phyloP scores from a whole-genome alignment of 2,329 filamentous ascomycete genomes.

The Scytalidium sp. region DNA sequence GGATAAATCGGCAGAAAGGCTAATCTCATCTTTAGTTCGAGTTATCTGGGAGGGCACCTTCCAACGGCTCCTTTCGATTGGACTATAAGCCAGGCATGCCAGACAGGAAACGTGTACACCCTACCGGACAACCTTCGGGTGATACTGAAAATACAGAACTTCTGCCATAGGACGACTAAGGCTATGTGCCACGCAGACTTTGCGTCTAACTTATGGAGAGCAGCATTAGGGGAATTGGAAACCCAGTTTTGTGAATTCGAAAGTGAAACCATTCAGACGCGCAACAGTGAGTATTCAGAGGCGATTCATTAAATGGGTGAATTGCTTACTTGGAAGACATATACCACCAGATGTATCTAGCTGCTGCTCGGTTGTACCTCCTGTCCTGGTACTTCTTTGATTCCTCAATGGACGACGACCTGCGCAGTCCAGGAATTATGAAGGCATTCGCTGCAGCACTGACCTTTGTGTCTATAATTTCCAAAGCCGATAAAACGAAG shows the following conservation, averaged over 20 bases:
- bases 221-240: no score
- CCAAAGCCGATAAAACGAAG: constrained; percentile 1
- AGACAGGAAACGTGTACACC: constrained; percentile 4
- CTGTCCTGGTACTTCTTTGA: constrained; percentile 22
- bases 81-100: constrained; percentile 8
- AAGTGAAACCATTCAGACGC: no score
- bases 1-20: neutral
- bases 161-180: constrained; percentile 5
- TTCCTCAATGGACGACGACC: neutral
- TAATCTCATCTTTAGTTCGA: neutral
- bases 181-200: no score
- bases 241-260: no score
- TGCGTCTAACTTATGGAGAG: no score
- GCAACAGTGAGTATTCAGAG: no score
- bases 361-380: constrained; percentile 17
- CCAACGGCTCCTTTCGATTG: constrained; percentile 6
- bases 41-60: no score
- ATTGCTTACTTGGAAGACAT: no score
- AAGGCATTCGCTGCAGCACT: constrained; percentile 7
- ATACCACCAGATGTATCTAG: no score
- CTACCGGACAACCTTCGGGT: constrained; percentile 6
- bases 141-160: constrained; percentile 9
- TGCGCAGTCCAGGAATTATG: constrained; percentile 9
- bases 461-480: constrained; percentile 5
- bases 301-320: no score